Conservation (phyloP, 495 filamentous ascomycete genomes). For the Glarea lozoyensis region DNA sequence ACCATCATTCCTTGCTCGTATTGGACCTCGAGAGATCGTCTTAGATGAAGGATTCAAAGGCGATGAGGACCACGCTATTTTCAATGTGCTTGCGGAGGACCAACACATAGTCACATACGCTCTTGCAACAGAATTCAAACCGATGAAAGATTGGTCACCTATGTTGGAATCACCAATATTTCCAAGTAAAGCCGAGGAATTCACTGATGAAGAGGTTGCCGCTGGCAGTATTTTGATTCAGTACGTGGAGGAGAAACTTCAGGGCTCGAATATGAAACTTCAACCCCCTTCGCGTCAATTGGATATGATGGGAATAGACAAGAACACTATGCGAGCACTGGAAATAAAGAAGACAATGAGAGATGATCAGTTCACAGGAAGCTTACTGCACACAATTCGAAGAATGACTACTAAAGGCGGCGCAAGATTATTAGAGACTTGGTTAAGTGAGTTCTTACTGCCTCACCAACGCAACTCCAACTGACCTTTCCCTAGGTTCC, state of each 20-base stretch:
- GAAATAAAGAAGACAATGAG: conserved; percentile 81
- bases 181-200: conserved; percentile 26
- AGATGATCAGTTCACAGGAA: conserved; percentile 67
- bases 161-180: conserved; percentile 66
- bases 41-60: conserved; percentile 54
- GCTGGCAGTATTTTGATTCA: conserved; percentile 62
- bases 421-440: conserved; percentile 67
- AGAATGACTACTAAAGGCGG: conserved; percentile 87
- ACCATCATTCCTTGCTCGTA: conserved; percentile 67
- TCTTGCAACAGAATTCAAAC: conserved; percentile 33
- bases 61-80: conserved; percentile 29
- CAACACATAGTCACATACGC: conserved; percentile 49
- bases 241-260: conserved; percentile 73
- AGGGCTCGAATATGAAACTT: conserved; percentile 71
- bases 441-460: conserved; percentile 55
- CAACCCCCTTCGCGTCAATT: conserved; percentile 71
- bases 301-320: conserved; percentile 85
- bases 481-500: too few relatives aligned
- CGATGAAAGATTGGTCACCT: conserved; percentile 58
- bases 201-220: conserved; percentile 43
- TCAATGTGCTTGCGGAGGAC: conserved; percentile 44
- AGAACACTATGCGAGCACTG: conserved; percentile 77
- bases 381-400: conserved; percentile 79
- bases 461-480: not conserved
- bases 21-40: conserved; percentile 79